Base-by-base conservation (phyloP, 2,329 filamentous ascomycete species). In the Hymenotorrendiella dingleyae region DNA sequence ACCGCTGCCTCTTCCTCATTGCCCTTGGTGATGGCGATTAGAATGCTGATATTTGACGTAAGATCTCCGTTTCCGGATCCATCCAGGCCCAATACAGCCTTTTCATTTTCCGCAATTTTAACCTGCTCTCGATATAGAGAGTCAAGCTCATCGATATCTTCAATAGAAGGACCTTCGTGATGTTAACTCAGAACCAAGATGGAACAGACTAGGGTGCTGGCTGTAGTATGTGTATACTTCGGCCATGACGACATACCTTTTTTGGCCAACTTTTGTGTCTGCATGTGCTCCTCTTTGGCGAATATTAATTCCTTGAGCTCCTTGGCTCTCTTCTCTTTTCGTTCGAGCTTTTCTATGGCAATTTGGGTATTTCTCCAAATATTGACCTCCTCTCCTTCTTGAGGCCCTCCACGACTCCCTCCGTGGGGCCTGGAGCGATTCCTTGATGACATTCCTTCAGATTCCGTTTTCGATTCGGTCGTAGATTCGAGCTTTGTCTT, bases 111-210 rank as follows among this genome's bases (percentile, higher is more conserved):
- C 2, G 54, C 50, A 12, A 61, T 49, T 22, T 50, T 53, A 9
- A 62, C 54, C 14, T 56, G 44, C 29, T 61, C 54, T n/a, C 60
- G 53, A 29, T 59, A 59, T 5, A 58, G 36, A 8, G 24, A 39
- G 28, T 50, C 47, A 6, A 62, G 40, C 10, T 45, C 37, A 32
- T 55, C 52, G 7, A 55, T 35, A 17, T 60, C 57, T 28, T 44
- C 38, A 4, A 57, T 33, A 10, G 55, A 42, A 9, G 49, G 47
- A 24, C 52, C 57, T 38, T 8, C 24, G 8, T 21, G 21, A 10
- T 23, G 17, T 9, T 14, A 9, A n/a, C 9, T 26, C 8, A 16
- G 9, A 16, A 16, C 2, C 22, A 22, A 24, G 20, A 8, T 12
- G 10, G 17, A 9, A 26, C 14, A 12, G 2, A 23, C 17, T 2